Base-by-base conservation (phyloP, 2,329 filamentous ascomycete genomes). In the Aschersonia sp. region DNA sequence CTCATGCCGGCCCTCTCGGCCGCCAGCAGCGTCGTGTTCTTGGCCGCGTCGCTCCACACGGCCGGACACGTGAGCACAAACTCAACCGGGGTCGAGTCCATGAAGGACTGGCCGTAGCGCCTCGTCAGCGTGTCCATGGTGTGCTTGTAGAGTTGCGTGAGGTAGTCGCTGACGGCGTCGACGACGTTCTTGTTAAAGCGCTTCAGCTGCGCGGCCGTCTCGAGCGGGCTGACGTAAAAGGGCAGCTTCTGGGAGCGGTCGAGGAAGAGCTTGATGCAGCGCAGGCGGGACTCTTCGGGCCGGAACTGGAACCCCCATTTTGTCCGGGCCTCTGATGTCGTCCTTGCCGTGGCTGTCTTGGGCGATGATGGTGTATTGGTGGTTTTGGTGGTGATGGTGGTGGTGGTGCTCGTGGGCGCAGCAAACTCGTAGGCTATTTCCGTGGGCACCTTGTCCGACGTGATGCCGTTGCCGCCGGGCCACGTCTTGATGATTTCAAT, bases 241-340 rank as follows among this genome's bases (percentile, higher is more conserved):
- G 85, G 85, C 30, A 90, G 72, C 63, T 86, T 86, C 63, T 89
- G 85, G 42, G 82, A 81, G 29, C 83, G 78, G 61, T 90, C 85
- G 37, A 90, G 79, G 58, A 89, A 88, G 30, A 90, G 74, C 69
- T 90, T 90, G 68, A 90, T 87, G 60, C 85, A 90, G 9, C 84
- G 80, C 31, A 90, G 72, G 22, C 85, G 76, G 43, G 80, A 73
- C 63, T 87, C 83, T 57, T 87, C 82, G 1, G 85, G 83, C 57
- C 79, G 81, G 70, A 88, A 86, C 61, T 89, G 83, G 61, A 88
- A 89, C 0, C 85, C 85, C 85, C 85, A 90, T 76, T 82, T 83
- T 44, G 78, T 68, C 1, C 59, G 72, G 6, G 76, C 71, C 6
- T 67, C 61, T 1, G 68, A 59, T n/a, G 61, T 69, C 22, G 57